These are phyloP conservation scores for Globisporangium solare DNA, from an alignment of 352 stramenopile species.

Conservation along the genomic window DNA sequence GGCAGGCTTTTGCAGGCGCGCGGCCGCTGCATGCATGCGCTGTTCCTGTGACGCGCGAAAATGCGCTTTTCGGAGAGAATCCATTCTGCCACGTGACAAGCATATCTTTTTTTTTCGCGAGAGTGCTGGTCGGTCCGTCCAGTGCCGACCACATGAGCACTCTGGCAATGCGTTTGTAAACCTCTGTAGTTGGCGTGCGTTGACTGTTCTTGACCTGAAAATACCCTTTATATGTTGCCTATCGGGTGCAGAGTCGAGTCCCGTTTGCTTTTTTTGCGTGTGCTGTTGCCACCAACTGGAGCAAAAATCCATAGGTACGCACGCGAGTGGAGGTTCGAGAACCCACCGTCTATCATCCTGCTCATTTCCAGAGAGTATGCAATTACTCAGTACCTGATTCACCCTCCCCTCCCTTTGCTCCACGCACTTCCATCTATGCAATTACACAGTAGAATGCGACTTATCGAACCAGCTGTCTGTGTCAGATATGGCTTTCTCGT, in stretches of 20 bases:
- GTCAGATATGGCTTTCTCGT: neutral
- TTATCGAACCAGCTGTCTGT: neutral
- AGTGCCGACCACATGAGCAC: neutral
- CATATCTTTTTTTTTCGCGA: neutral
- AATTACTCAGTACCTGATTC: slow-evolving; percentile 14
- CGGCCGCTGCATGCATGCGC: neutral
- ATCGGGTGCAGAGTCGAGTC: neutral
- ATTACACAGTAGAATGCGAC: neutral
- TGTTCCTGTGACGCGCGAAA: neutral
- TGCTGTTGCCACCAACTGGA: neutral
- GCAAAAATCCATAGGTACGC: neutral
- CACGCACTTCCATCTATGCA: neutral
- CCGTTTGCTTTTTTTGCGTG: neutral
- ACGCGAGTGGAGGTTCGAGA: slow-evolving; percentile 1
- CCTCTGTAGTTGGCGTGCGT: too few relatives aligned
- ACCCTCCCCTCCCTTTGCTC: neutral
- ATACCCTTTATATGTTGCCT: neutral
- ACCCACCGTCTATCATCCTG: neutral
- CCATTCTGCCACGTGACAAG: neutral
- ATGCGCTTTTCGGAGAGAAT: neutral
- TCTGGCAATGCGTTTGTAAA: too few relatives aligned
- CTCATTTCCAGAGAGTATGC: neutral
- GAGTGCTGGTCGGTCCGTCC: neutral
- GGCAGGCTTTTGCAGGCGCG: neutral
- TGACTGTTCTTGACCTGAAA: too few relatives aligned